Evolutionary conservation across 2,329 filamentous ascomycete genomes (phyloP), one percentile per base, ranked within the genome.

Genomic region (Alternaria sp.): DNA sequence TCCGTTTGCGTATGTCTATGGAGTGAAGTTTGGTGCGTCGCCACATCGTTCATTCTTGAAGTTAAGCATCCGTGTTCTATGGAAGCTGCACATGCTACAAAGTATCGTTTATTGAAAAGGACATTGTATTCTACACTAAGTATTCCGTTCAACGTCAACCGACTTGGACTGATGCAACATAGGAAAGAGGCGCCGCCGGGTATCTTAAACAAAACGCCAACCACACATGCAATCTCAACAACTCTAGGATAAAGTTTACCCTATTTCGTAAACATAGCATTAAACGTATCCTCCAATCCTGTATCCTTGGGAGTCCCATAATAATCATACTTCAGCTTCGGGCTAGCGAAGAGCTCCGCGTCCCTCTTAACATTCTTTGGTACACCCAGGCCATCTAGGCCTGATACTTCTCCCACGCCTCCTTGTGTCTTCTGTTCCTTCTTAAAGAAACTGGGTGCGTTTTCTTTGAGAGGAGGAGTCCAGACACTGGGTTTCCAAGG

Each of bases 361-460:
- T 77, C 69, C 14, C 68, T 55, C 65, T 73, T 67, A 0, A 75
- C 72, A 22, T 69, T 70, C 45, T 54, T 68, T 8, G 74, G 73
- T 2, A 74, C 73, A 8, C 69, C 69, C 9, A 66, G 49, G 11
- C 70, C 73, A 44, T 68, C 59, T 5, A 74, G 28, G 1, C 69
- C 65, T n/a, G 66, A 64, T 16, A 57, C 54, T 41, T 63, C 64
- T 18, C 58, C 62, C 12, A 62, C 59, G 6, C 50, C 59, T 16
- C 67, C 59, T 27, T 66, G 54, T 14, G 60, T 57, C 52, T 69
- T 60, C 30, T 67, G 62, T 68, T 81, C 78, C 38, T 77, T 73
- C 32, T 73, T 66, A 72, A 88, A 89, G 72, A 87, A 86, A 56
- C 84, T 83, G 27, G 83, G 79, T 62, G 83, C 81, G 72, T 83